Base-by-base conservation (phyloP, 345 rosid genomes). In the Turritis glabra region DNA sequence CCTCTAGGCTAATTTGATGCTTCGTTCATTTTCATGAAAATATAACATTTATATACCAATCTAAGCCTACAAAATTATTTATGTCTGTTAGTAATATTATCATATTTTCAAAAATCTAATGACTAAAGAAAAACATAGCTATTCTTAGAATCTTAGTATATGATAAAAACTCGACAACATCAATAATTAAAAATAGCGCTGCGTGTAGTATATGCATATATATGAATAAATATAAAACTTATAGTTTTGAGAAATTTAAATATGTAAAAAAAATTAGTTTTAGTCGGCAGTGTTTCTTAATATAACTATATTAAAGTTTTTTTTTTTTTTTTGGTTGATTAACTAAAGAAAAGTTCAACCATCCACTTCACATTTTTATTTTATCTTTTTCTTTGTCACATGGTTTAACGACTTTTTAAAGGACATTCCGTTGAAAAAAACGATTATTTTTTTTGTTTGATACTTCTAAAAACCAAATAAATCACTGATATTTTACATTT, bases 321-420 rank as follows among this genome's bases (percentile, higher is more conserved):
- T 3, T 14, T 3, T 5, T 0, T 2, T 5, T 52, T 52, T 23
- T 52, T 33, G 32, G 58, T 3, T 52, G 4, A 23, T 5, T 19
- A 44, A 32, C 2, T n/a, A 58, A 58, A 70, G 8, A 7, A 50
- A 61, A 51, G 33, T 52, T 72, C 35, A 63, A 53, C 46, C 26
- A 51, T 40, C 44, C 9, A 62, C 25, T 52, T 53, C 1, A 38
- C 37, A 72, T 26, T 21, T 62, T 62, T n/a, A 4, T 65, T 29
- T 12, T 30, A 47, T 15, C 0, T 12, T 47, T 64, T n/a, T 48
- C 21, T 32, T 32, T 22, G 30, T 33, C 69, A 32, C 43, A 64
- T 51, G 30, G 52, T 30, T 7, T 30, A 22, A 57, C 48, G 74
- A 63, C 52, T 63, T 54, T 62, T 62, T 0, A 10, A 50, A 63